phyloP scores from a whole-genome alignment of 495 filamentous ascomycete species.

The Penicillium canescens region DNA sequence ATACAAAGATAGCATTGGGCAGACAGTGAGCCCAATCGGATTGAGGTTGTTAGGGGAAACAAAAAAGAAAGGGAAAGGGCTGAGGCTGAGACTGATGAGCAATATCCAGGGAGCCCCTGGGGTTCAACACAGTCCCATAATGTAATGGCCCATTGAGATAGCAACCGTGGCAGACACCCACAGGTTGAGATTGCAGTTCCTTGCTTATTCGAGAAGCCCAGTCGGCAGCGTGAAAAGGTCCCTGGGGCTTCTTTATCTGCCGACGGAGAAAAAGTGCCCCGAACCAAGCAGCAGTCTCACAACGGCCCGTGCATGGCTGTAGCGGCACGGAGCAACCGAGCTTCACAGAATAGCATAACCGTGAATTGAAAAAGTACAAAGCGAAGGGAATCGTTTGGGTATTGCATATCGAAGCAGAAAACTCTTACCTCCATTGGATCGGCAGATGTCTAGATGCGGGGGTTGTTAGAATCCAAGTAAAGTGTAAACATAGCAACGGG shows the following conservation, averaged over 20 bases:
- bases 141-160: not conserved
- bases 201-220: slow-evolving; percentile 2
- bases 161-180: not conserved
- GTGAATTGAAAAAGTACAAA: not conserved
- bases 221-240: slow-evolving; percentile 7
- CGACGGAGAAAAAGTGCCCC: slow-evolving; percentile 3
- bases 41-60: not conserved
- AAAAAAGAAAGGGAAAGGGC: not conserved
- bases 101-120: not conserved
- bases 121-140: not conserved
- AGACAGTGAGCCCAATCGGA: slow-evolving; percentile 3
- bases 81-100: not conserved
- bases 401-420: not conserved
- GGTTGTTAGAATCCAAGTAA: not conserved
- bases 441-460: not conserved
- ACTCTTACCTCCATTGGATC: slow-evolving; percentile 10
- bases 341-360: not conserved
- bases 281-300: slow-evolving; percentile 26
- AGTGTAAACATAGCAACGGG: not conserved
- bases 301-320: slow-evolving; percentile 13
- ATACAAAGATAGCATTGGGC: not conserved
- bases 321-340: slow-evolving; percentile 7
- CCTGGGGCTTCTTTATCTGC: slow-evolving; percentile 4
- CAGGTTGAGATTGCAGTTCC: not conserved
- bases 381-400: not conserved